phyloP scores from a whole-genome alignment of 768 basidiomycete genomes.

The Hypholoma sublateritium region DNA sequence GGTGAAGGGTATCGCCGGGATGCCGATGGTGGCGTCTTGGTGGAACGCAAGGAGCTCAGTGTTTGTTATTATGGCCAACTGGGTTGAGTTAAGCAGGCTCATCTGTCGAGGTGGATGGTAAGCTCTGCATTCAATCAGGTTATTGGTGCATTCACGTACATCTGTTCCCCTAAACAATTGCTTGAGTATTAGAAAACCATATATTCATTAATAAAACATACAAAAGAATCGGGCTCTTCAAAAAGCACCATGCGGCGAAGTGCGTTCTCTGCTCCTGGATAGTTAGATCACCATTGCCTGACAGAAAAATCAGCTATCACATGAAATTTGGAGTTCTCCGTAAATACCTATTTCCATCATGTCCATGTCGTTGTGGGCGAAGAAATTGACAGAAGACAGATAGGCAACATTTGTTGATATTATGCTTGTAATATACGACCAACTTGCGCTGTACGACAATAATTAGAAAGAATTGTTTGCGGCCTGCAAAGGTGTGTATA shows the following conservation, averaged over 20 bases:
- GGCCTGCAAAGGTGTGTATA: no score
- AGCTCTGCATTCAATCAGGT: slow-evolving; percentile 4
- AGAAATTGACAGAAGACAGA: slow-evolving; percentile 43
- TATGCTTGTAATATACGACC: slow-evolving; percentile 49
- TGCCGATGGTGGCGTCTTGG: slow-evolving; percentile 46
- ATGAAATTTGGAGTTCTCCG: background rate
- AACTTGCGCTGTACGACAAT: slow-evolving; percentile 34
- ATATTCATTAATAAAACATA: slow-evolving; percentile 13
- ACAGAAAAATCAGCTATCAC: background rate
- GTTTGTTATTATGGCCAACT: slow-evolving; percentile 51
- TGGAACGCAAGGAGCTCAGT: slow-evolving; percentile 53
- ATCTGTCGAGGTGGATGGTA: slow-evolving; percentile 30
- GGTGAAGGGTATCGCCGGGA: slow-evolving; percentile 48
- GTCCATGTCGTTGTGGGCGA: slow-evolving; percentile 58
- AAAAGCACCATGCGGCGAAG: slow-evolving; percentile 58
- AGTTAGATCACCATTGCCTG: slow-evolving; percentile 49
- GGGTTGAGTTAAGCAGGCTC: slow-evolving; percentile 34
- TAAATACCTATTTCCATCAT: slow-evolving; percentile 30
- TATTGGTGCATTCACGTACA: slow-evolving; percentile 23
- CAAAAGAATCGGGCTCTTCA: slow-evolving; percentile 60
- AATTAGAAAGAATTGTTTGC: background rate
- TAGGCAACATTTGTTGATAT: slow-evolving; percentile 43
- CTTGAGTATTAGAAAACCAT: background rate
- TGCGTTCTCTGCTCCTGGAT: slow-evolving; percentile 53
- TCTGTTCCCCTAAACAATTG: slow-evolving; percentile 33